Base-by-base conservation (phyloP, 2,329 filamentous ascomycete species). In the Trichoderma koningiopsis region DNA sequence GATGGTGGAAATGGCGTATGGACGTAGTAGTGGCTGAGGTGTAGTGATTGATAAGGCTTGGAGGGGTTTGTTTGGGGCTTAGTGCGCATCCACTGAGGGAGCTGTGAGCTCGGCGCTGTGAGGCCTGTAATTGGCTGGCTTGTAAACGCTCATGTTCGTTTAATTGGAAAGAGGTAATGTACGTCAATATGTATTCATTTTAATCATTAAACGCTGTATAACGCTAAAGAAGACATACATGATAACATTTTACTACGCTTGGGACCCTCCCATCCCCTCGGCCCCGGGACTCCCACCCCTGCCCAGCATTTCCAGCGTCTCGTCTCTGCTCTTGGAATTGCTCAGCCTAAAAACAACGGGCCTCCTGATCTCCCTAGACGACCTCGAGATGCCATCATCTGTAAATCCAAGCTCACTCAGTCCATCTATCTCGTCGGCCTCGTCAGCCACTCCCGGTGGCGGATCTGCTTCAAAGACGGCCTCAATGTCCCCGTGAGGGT, bases 401-500 rank as follows among this genome's bases (percentile, higher is more conserved):
- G 79, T 70, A 16, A 79, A 75, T 1, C 76, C 76, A 22, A 80
- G 76, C 31, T 79, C 78, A 33, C 76, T 76, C 37, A 79, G 64
- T 1, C 77, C 77, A 59, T 79, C 78, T 11, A 79, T 71, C 61
- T 77, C 74, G 35, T 77, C 79, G n/a, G 63, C 68, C 80, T 77
- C 40, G 76, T 76, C 64, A 78, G 75, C 7, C 77, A 70, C 14
- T 80, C 72, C 80, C 16, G 88, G 86, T n/a, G 87, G 86, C 53
- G 87, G 83, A 40, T 67, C 68, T 11, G 83, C 81, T 59, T 89
- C 86, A 71, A 90, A 89, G 1, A 89, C 87, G 1, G 86, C 84
- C 69, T 87, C 84, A 43, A 89, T 78, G 73, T 89, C 88, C 1
- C 85, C 86, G 74, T 90, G 88, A 2, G 87, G 87, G n/a, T 83